These are phyloP conservation scores for Tolypocladium amazonense DNA, from an alignment of 2,329 filamentous ascomycete species.

Conservation along the genomic window DNA sequence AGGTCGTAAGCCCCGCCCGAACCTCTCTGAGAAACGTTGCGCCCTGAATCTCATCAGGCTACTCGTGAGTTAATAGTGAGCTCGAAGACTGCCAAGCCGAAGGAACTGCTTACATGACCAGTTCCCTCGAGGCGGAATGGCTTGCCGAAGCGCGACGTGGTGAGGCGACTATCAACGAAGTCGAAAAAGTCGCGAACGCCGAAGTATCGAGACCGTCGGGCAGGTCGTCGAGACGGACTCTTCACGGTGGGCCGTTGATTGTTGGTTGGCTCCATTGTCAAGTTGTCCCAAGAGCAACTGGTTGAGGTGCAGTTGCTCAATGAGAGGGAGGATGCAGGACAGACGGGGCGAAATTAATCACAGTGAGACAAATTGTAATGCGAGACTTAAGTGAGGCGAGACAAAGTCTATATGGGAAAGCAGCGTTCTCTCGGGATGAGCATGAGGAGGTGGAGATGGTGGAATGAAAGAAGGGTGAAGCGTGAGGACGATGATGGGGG, in stretches of 20 bases:
- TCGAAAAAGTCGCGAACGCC: conserved; percentile 25
- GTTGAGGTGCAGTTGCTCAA: neutral
- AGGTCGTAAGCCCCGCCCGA: conserved; percentile 70
- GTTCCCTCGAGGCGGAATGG: conserved; percentile 57
- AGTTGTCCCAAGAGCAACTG: neutral
- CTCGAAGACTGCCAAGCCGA: neutral
- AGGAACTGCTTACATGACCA: conserved; percentile 47
- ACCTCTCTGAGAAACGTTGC: conserved; percentile 68
- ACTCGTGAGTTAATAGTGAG: conserved; percentile 2
- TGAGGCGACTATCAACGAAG: conserved; percentile 22
- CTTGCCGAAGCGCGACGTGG: conserved; percentile 38
- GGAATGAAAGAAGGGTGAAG: neutral
- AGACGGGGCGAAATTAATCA: neutral
- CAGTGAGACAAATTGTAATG: neutral
- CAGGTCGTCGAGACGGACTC: neutral
- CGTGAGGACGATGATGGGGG: neutral
- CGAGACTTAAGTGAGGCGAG: neutral
- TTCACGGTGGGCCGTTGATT: neutral
- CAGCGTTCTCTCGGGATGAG: neutral
- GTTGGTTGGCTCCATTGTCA: neutral
- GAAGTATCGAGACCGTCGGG: conserved; percentile 16
- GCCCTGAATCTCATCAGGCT: conserved; percentile 58
- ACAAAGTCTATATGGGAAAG: neutral
- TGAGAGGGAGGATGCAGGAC: neutral
- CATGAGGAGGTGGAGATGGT: neutral